Conservation (phyloP, 306 rosid species). For the Castanea sativa region DNA sequence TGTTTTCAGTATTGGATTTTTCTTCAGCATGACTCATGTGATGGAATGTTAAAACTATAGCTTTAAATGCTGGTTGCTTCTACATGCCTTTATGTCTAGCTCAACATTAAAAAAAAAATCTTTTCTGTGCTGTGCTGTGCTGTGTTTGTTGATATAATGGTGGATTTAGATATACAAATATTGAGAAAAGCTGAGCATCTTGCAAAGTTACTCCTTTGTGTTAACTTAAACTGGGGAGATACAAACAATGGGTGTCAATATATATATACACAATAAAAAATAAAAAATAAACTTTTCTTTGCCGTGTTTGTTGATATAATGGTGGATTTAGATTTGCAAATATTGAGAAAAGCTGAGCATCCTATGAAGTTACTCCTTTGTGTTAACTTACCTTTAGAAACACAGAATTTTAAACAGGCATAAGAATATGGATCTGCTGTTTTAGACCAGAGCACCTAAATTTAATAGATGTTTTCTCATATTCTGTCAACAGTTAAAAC, state of each 20-base stretch:
- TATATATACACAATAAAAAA: no score
- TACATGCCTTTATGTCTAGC: background rate
- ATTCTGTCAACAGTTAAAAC: slow-evolving; percentile 48
- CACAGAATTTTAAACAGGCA: background rate
- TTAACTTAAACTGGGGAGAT: no score
- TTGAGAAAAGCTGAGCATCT: background rate
- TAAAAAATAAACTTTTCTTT: no score
- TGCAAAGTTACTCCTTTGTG: background rate
- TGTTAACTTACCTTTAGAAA: background rate
- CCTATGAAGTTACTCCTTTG: background rate
- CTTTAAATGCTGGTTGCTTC: background rate
- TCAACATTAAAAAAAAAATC: background rate
- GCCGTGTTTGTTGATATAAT: background rate
- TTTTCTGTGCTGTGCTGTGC: background rate
- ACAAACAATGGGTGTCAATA: no score
- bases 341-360: background rate
- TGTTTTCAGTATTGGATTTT: background rate
- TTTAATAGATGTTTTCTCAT: background rate
- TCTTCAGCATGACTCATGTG: background rate
- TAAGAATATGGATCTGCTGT: background rate
- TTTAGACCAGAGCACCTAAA: background rate
- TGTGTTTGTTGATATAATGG: background rate
- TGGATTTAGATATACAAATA: background rate
- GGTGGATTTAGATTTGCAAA: background rate
- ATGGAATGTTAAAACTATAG: background rate